Conservation (phyloP, 257 asterid genomes). For the Forsythia suspensa region DNA sequence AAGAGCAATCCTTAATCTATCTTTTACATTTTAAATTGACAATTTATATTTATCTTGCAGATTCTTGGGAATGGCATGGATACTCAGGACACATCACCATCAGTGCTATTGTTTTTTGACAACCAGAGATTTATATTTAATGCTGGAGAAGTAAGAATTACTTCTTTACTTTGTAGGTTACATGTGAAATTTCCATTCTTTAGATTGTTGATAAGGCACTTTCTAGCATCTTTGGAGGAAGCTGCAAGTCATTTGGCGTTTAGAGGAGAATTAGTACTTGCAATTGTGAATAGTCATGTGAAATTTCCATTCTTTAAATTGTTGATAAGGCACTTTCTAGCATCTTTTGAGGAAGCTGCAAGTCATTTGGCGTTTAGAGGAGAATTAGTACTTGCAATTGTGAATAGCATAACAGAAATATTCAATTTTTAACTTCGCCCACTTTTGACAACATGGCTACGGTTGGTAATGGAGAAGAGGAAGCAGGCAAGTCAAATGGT, state of each 20-base stretch:
- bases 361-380: neutral
- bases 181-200: neutral
- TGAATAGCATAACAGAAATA: too few species aligned
- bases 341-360: neutral
- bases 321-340: neutral
- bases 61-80: conserved; percentile 99
- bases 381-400: neutral
- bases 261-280: neutral
- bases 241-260: neutral
- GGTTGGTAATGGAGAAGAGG: neutral
- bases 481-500: too few species aligned
- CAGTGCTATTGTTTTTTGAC: conserved; percentile 96
- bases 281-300: neutral
- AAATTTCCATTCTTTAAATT: neutral
- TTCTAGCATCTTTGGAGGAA: neutral
- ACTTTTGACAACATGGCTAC: too few species aligned
- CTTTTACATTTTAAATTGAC: neutral
- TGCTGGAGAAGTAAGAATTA: conserved; percentile 87
- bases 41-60: conserved; percentile 43
- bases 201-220: neutral
- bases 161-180: conserved; percentile 16
- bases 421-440: too few species aligned
- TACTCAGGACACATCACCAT: conserved; percentile 95
- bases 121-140: conserved; percentile 91
- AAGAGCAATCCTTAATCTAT: neutral